Percentiles rank a stretch among this genome's conserved stretches.
Evolutionary conservation across 371 early-diverging fungal species (phyloP).

Genomic region (Actinomucor elegans): DNA sequence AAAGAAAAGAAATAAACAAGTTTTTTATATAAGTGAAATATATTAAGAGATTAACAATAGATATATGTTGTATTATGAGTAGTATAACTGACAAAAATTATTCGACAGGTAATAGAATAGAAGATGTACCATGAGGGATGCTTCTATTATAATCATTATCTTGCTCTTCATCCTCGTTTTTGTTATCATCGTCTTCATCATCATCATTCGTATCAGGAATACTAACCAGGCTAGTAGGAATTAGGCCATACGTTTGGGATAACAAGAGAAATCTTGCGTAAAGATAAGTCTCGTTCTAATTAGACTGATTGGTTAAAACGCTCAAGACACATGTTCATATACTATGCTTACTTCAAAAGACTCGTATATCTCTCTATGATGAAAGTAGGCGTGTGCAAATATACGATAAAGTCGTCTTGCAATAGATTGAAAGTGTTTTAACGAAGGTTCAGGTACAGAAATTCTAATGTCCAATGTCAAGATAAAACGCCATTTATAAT

Average conservation of each 20-base stretch:
- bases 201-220: constrained; percentile 52
- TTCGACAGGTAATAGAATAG: constrained; percentile 8
- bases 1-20: neutral
- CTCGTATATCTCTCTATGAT: constrained; percentile 87
- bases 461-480: constrained; percentile 41
- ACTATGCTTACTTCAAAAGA: constrained; percentile 70
- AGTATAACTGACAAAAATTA: too few species aligned
- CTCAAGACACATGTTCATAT: neutral
- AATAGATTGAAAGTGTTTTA: constrained; percentile 85
- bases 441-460: constrained; percentile 68
- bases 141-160: constrained; percentile 15
- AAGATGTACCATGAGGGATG: constrained; percentile 13
- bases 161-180: neutral
- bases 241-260: constrained; percentile 61
- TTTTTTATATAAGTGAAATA: neutral
- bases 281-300: constrained; percentile 69
- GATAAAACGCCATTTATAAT: neutral
- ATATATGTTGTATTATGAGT: too few species aligned
- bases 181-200: constrained; percentile 7
- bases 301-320: neutral
- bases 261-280: constrained; percentile 80
- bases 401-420: constrained; percentile 92
- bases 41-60: too few species aligned
- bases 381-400: constrained; percentile 93
- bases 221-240: constrained; percentile 63